phyloP scores from a whole-genome alignment of 2,329 filamentous ascomycete species.

The Chrysoporthe cubensis region DNA sequence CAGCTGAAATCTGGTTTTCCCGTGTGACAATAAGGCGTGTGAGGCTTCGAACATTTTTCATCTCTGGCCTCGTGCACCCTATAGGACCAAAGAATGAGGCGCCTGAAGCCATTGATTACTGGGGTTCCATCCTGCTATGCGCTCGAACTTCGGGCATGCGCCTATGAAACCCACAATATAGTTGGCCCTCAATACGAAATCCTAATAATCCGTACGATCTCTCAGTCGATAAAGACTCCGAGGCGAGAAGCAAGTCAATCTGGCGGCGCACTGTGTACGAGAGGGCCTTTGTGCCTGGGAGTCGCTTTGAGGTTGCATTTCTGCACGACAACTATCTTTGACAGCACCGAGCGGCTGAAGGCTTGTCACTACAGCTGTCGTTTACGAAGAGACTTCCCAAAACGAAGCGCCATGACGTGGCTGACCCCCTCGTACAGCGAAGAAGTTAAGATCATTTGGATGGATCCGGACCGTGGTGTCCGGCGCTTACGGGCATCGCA shows the following conservation, averaged over 20 bases:
- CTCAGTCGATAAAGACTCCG: not conserved
- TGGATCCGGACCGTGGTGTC: not conserved
- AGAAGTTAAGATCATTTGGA: too few relatives aligned
- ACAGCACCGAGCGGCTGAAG: not conserved
- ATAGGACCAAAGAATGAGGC: not conserved
- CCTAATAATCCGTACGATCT: not conserved
- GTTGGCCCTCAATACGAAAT: too few relatives aligned
- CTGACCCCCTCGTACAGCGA: not conserved
- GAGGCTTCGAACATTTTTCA: not conserved
- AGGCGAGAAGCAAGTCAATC: not conserved
- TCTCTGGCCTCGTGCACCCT: not conserved
- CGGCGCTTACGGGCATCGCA: not conserved
- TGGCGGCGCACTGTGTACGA: not conserved
- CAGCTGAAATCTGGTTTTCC: not conserved
- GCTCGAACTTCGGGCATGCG: not conserved
- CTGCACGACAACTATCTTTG: slow-evolving; percentile 2
- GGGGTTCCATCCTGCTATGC: too few relatives aligned
- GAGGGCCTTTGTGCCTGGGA: not conserved
- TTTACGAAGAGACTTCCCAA: not conserved
- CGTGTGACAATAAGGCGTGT: not conserved
- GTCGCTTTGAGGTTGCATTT: not conserved
- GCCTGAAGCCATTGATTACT: not conserved
- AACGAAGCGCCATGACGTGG: not conserved
- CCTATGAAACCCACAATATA: not conserved
- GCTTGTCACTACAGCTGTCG: not conserved